Conservation (phyloP, 176 grass and related monocot genomes). For the Puya raimondii region DNA sequence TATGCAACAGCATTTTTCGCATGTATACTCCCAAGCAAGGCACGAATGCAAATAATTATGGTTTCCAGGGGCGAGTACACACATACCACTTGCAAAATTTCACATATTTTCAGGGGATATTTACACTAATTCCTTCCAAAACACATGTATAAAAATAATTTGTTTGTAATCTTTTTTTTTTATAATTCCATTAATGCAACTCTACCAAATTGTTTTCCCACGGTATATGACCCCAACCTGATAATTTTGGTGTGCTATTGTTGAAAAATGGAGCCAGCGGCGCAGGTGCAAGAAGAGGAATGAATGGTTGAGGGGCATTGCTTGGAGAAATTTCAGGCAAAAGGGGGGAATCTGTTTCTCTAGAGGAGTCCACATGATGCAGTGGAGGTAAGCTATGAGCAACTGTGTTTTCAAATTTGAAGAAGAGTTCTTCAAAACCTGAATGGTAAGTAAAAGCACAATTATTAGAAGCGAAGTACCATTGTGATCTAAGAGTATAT, state of each 20-base stretch:
- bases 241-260: conserved; percentile 75
- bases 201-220: background rate
- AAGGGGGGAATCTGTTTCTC: conserved; percentile 28
- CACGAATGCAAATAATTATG: too few relatives aligned
- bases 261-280: conserved; percentile 78
- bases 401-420: conserved; percentile 24
- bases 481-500: background rate
- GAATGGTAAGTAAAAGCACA: conserved; percentile 20
- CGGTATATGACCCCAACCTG: conserved; percentile 32
- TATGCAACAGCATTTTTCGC: too few relatives aligned
- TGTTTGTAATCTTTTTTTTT: background rate
- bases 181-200: background rate
- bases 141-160: background rate
- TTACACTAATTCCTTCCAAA: too few relatives aligned
- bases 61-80: too few relatives aligned
- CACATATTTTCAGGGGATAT: too few relatives aligned
- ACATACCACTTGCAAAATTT: too few relatives aligned
- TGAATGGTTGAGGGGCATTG: conserved; percentile 57
- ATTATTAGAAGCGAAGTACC: background rate
- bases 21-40: too few relatives aligned
- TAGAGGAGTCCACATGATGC: conserved; percentile 24
- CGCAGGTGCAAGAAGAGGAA: conserved; percentile 61
- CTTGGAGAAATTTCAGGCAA: conserved; percentile 60
- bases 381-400: conserved; percentile 24
- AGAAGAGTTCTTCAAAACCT: conserved; percentile 32